These are phyloP conservation scores for Paraglomus occultum DNA, from an alignment of 192 early-diverging fungal species.

Conservation along the genomic window DNA sequence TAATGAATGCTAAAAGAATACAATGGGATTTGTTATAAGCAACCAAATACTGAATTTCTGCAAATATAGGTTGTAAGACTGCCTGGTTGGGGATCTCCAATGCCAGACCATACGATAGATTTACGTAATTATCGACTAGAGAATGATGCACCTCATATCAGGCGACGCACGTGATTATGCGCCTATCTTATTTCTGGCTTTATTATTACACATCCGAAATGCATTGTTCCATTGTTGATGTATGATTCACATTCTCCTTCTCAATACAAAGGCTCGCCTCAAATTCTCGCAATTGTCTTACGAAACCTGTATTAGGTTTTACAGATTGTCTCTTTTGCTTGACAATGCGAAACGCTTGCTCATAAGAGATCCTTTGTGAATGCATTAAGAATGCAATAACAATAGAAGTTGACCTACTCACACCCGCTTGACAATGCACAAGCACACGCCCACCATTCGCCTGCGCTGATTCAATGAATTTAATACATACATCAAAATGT, in stretches of 20 bases:
- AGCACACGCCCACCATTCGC: slow-evolving; percentile 52
- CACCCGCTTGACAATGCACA: slow-evolving; percentile 71
- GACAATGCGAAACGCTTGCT: slow-evolving; percentile 56
- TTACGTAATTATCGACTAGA: slow-evolving; percentile 58
- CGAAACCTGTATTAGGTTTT: slow-evolving; percentile 40
- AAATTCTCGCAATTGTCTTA: slow-evolving; percentile 40
- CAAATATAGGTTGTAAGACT: slow-evolving; percentile 58
- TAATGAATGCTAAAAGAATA: background rate
- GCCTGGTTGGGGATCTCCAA: slow-evolving; percentile 64
- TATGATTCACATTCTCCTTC: no score
- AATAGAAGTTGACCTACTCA: slow-evolving; percentile 66
- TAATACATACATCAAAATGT: background rate
- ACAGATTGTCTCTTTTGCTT: slow-evolving; percentile 36
- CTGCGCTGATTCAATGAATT: background rate
- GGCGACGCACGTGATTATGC: background rate
- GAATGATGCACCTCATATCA: slow-evolving; percentile 41
- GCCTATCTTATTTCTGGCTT: no score
- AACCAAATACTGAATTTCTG: background rate
- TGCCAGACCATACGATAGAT: slow-evolving; percentile 67
- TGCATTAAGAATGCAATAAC: slow-evolving; percentile 73
- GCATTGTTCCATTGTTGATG: no score
- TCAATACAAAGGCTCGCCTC: background rate
- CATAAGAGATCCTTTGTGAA: slow-evolving; percentile 42
- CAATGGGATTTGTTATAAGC: background rate
- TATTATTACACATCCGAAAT: no score